Evolutionary conservation across 805 yeast species (phyloP), one percentile per base, ranked within the genome.

Genomic region (Barnettozyma sucrosica): DNA sequence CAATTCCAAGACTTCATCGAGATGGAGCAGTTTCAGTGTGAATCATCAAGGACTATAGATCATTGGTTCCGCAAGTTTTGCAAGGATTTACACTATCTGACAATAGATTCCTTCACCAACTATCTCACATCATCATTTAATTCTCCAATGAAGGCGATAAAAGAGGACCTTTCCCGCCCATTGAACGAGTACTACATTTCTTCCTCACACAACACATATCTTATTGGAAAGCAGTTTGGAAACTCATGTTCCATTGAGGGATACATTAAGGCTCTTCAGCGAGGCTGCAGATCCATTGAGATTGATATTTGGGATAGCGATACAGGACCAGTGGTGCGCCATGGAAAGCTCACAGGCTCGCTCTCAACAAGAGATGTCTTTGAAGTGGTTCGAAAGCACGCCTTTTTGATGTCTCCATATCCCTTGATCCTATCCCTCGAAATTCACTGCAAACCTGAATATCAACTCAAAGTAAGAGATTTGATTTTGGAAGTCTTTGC

Each of bases 281-380:
- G 89, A 46, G 98, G 99, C 1, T 93, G 98, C 58, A 72, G 97
- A 40, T 90, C 97, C 52, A 73, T 93, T n/a, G 99, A 93, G 60
- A 80, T 93, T 36, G 99, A 93, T 64, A 73, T 93, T 19, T 93
- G 99, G 99, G 96, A 92, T 67, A 86, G 83, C 20, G 81, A 77
- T 30, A 65, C 67, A 11, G 90, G 84, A 0, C 99, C 99, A 0
- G 77, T 87, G 0, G 97, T 93, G 0, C 84, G 85, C 25, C 99
- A 93, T 65, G 99, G 99, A 0, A 80, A 96, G 0, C 78, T 93
- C 52, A 88, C 98, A 0, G 73, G 83, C 0, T 78, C 92, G 1
- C 78, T 92, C 10, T 77, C 80, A 2, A 75, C 92, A 26, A 63
- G 69, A 10, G 82, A 81, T 53, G 97, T 89, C 3, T 65, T 89